These are phyloP conservation scores for Boletus subparvulus DNA, from an alignment of 768 basidiomycete genomes.

Conservation along the genomic window DNA sequence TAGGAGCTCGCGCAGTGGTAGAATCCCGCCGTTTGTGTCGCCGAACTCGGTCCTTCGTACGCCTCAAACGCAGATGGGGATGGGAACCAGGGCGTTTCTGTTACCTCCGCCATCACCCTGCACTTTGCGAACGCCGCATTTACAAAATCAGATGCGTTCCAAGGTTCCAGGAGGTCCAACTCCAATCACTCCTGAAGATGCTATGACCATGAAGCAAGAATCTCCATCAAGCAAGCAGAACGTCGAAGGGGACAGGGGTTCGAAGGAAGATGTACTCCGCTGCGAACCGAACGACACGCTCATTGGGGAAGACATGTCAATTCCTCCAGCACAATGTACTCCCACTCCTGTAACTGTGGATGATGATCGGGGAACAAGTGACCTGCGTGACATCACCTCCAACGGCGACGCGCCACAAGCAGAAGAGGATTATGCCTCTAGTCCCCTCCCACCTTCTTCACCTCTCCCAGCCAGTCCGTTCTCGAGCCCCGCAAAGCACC, in stretches of 20 bases:
- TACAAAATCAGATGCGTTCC: not conserved
- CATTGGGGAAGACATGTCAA: constrained; percentile 45
- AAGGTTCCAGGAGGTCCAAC: not conserved
- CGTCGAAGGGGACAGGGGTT: constrained; percentile 23
- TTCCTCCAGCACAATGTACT: constrained; percentile 21
- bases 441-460: constrained; percentile 61
- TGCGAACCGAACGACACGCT: constrained; percentile 41
- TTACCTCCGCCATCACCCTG: constrained; percentile 29
- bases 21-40: constrained; percentile 9
- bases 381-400: constrained; percentile 17
- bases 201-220: not conserved
- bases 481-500: constrained; percentile 23
- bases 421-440: constrained; percentile 35
- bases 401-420: constrained; percentile 21
- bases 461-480: constrained; percentile 56
- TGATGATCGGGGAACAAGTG: not conserved
- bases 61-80: constrained; percentile 14
- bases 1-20: not conserved
- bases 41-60: constrained; percentile 8
- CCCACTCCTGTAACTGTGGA: not conserved
- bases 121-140: constrained; percentile 6
- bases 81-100: constrained; percentile 23
- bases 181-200: not conserved
- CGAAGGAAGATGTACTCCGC: constrained; percentile 25
- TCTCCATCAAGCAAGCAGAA: not conserved